These are phyloP conservation scores for Oligophagozyma castellii DNA, from an alignment of 1,139 yeast species.

Conservation along the genomic window DNA sequence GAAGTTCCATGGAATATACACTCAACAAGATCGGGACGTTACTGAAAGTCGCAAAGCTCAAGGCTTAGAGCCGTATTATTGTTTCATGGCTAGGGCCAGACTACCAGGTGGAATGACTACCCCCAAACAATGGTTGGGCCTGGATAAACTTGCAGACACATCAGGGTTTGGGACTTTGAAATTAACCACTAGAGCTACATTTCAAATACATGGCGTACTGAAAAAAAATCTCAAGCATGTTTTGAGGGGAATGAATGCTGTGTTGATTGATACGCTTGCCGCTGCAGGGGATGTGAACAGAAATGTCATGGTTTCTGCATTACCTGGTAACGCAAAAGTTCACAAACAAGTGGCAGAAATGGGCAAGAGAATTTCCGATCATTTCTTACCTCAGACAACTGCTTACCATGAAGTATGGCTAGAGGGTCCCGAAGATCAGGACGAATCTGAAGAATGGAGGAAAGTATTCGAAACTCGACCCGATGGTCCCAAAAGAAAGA, in stretches of 20 bases:
- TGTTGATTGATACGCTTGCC: slow-evolving; percentile 84
- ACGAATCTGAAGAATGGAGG: slow-evolving; percentile 49
- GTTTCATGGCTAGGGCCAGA: slow-evolving; percentile 94
- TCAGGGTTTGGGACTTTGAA: slow-evolving; percentile 91
- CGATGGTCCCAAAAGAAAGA: slow-evolving; percentile 67
- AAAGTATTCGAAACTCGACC: slow-evolving; percentile 61
- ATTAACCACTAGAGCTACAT: slow-evolving; percentile 93
- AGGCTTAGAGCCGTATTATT: slow-evolving; percentile 89
- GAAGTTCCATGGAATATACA: slow-evolving; percentile 94
- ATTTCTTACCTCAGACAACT: slow-evolving; percentile 78
- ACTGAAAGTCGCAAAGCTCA: slow-evolving; percentile 85
- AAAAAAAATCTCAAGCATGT: slow-evolving; percentile 84
- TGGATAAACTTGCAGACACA: slow-evolving; percentile 69
- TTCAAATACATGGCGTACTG: slow-evolving; percentile 90
- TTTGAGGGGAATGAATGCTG: slow-evolving; percentile 85
- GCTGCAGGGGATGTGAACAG: slow-evolving; percentile 99
- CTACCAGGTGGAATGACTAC: slow-evolving; percentile 88
- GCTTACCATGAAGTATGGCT: slow-evolving; percentile 98
- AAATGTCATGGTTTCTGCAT: slow-evolving; percentile 84
- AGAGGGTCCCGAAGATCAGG: slow-evolving; percentile 69
- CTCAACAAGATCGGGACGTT: slow-evolving; percentile 97
- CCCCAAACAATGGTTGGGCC: slow-evolving; percentile 75
- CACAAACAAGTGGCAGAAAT: slow-evolving; percentile 59
- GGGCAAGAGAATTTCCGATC: slow-evolving; percentile 61
- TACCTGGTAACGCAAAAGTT: slow-evolving; percentile 72